A percentile compares a stretch with the other conserved stretches of the same genome.
Evolutionary conservation across 352 stramenopile genomes (phyloP).

Genomic region (Globisporangium okanoganense): DNA sequence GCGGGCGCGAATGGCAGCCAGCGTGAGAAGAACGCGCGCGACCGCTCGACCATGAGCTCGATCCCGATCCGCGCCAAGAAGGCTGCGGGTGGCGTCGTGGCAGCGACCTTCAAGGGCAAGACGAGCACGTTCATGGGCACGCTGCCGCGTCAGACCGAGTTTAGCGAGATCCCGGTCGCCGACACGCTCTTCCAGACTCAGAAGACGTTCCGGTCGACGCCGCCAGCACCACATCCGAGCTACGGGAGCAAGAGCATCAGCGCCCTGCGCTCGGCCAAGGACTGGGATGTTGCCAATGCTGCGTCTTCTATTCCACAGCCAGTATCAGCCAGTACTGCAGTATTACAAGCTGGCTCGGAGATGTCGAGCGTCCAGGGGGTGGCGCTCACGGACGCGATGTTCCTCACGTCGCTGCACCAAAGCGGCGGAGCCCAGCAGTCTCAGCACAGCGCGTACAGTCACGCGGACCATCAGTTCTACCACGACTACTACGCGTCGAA

Average conservation of each 20-base stretch:
- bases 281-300: not conserved
- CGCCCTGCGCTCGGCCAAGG: not conserved
- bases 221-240: slow-evolving; percentile 11
- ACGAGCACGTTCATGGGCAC: slow-evolving; percentile 58
- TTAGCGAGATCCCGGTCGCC: slow-evolving; percentile 43
- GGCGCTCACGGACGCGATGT: slow-evolving; percentile 35
- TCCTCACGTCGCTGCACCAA: slow-evolving; percentile 48
- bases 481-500: slow-evolving; percentile 9
- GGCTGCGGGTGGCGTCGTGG: not conserved
- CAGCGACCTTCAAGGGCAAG: slow-evolving; percentile 22
- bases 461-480: slow-evolving; percentile 5
- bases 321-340: not conserved
- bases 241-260: slow-evolving; percentile 18
- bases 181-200: slow-evolving; percentile 49
- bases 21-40: slow-evolving; percentile 8
- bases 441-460: slow-evolving; percentile 6
- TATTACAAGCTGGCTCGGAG: slow-evolving; percentile 4
- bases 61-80: slow-evolving; percentile 8
- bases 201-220: slow-evolving; percentile 19
- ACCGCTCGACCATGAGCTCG: slow-evolving; percentile 8
- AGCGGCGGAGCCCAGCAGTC: not conserved
- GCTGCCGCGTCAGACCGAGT: slow-evolving; percentile 47
- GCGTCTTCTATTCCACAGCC: not conserved
- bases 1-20: not conserved
- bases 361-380: slow-evolving; percentile 6